Evolutionary conservation across 495 filamentous ascomycete genomes (phyloP).

Genomic region (Polyplosphaeria fusca): DNA sequence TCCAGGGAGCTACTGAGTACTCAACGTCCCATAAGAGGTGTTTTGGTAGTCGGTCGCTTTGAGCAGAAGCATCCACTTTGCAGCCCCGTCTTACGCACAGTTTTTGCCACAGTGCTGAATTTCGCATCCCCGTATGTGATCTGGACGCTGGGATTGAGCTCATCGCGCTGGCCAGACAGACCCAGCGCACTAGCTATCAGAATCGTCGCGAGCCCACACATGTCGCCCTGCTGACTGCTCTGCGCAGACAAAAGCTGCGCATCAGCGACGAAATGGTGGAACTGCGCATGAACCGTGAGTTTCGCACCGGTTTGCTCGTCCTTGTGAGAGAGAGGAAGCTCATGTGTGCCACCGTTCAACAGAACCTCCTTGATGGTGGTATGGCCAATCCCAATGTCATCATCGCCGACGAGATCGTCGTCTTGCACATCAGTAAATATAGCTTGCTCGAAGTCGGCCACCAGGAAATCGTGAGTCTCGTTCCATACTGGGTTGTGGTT

Average conservation of each 20-base stretch:
- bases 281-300: slow-evolving; percentile 39
- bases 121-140: slow-evolving; percentile 40
- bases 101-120: slow-evolving; percentile 43
- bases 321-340: slow-evolving; percentile 40
- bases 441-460: slow-evolving; percentile 42
- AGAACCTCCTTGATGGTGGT: slow-evolving; percentile 43
- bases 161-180: slow-evolving; percentile 39
- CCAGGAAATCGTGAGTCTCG: slow-evolving; percentile 45
- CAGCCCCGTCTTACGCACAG: no score
- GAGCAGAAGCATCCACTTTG: no score
- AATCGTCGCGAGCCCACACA: slow-evolving; percentile 41
- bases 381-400: slow-evolving; percentile 43
- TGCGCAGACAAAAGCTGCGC: slow-evolving; percentile 32
- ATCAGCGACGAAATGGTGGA: slow-evolving; percentile 40
- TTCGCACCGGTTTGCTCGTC: slow-evolving; percentile 36
- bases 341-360: slow-evolving; percentile 38
- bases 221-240: slow-evolving; percentile 23
- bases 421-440: slow-evolving; percentile 43
- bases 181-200: slow-evolving; percentile 40
- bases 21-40: no score
- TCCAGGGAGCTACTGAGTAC: no score
- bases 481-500: slow-evolving; percentile 43
- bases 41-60: no score
- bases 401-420: slow-evolving; percentile 41
- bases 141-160: slow-evolving; percentile 45